Evolutionary conservation across 768 basidiomycete species (phyloP), one percentile per base, ranked within the genome.

Genomic region (Boletus rubroflammeus): DNA sequence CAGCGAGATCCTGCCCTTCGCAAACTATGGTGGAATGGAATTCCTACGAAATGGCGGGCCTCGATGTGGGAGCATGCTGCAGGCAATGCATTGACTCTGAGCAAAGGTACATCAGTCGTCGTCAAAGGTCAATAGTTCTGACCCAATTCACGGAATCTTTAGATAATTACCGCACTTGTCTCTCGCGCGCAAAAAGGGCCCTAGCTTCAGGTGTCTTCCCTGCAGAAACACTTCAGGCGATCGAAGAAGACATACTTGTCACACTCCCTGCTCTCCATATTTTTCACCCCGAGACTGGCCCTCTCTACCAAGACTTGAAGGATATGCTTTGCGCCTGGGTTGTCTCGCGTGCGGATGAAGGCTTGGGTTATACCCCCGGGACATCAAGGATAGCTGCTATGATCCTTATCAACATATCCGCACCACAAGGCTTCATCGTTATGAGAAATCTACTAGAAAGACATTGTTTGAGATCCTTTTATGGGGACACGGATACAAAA

Each of bases 271-370:
- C 82, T 0, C 72, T 94, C 14, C 90, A 90, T 66, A 82, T 96
- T 31, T 96, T 96, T 64, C 81, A 84, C 58, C 82, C 79, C 5
- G 79, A 85, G 52, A 82, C 74, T 3, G 93, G 93, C 0, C 91
- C 93, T 6, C 72, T 96, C 62, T 86, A 93, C 66, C 73, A 79
- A 36, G 93, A 96, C 56, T 72, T 95, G 48, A 86, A 86, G 62
- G 89, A 94, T 52, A 79, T 96, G 76, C 71, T 95, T 5, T 85
- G 82, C 62, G 93, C 93, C 3, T 94, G 91, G 90, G 84, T 93
- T 2, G 89, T 94, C 35, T 79, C 90, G 34, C 81, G 92, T 48
- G 87, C 84, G 44, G 90, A 93, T 53, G 88, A 90, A 69, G 88
- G 87, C 9, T 75, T 93, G 39, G 83, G 86, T 38, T 95, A 95